Percentiles rank a stretch among this genome's conserved stretches.
Conservation (phyloP, 148 eudicot species). For the Diospyros kaki region DNA sequence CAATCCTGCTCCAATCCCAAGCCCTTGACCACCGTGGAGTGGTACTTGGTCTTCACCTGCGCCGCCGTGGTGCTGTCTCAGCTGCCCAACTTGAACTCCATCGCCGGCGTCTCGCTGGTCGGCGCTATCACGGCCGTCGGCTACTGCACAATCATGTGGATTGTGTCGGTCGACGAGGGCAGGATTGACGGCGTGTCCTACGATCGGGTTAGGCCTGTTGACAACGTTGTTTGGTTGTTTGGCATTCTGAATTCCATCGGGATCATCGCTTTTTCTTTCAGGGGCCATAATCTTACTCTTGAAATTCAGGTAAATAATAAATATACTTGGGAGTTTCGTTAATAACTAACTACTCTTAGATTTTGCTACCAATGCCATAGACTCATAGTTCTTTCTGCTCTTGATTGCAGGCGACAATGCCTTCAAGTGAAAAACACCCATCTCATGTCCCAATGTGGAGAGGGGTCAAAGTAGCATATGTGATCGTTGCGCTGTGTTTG, state of each 20-base stretch:
- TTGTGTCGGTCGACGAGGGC: conserved; percentile 10
- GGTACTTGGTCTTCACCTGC: conserved; percentile 18
- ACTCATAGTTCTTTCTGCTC: not conserved
- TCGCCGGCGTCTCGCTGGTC: conserved; percentile 15
- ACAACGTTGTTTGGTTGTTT: conserved; percentile 15
- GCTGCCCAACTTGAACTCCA: conserved; percentile 19
- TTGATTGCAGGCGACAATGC: conserved; percentile 23
- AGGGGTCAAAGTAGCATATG: conserved; percentile 15
- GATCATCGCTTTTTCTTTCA: conserved; percentile 20
- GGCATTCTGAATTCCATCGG: conserved; percentile 9
- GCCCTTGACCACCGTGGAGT: conserved; percentile 14
- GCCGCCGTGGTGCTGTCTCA: conserved; percentile 17
- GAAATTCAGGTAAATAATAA: conserved; percentile 17
- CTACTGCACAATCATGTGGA: conserved; percentile 20
- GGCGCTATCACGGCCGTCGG: conserved; percentile 16
- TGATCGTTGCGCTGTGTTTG: conserved; percentile 13
- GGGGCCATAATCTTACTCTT: conserved; percentile 19
- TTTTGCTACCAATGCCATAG: too few relatives aligned
- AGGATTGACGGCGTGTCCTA: conserved; percentile 17
- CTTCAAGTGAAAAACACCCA: conserved; percentile 21
- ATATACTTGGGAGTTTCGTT: not conserved
- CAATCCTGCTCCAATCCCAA: not conserved
- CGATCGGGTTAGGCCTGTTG: not conserved
- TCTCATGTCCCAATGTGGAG: conserved; percentile 19
- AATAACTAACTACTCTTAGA: too few relatives aligned